phyloP scores from a whole-genome alignment of 2,329 filamentous ascomycete species.

The Cladosporium sphaerospermum region DNA sequence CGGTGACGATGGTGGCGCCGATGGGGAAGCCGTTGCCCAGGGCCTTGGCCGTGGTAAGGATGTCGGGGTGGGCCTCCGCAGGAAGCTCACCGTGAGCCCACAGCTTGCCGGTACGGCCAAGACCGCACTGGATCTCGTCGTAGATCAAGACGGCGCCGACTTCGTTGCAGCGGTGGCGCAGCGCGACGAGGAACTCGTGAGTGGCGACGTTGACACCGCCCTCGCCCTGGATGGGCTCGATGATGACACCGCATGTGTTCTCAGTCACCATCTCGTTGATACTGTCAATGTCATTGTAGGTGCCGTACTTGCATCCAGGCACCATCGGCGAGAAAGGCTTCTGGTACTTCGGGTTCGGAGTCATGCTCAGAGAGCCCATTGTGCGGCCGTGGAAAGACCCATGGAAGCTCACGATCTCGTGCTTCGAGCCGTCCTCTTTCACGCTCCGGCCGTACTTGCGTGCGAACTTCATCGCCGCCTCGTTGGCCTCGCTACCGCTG shows the following conservation, averaged over 20 bases:
- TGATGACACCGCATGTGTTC: constrained; percentile 85
- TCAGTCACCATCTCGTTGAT: constrained; percentile 72
- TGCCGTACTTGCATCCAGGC: constrained; percentile 82
- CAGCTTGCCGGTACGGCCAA: constrained; percentile 77
- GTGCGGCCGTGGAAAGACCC: constrained; percentile 94
- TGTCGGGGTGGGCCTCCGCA: constrained; percentile 79
- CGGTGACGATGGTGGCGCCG: constrained; percentile 67
- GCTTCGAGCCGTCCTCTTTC: constrained; percentile 48
- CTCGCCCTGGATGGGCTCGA: constrained; percentile 97
- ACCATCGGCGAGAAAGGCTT: constrained; percentile 92
- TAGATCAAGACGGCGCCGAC: constrained; percentile 87
- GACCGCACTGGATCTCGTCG: constrained; percentile 95
- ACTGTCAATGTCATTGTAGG: constrained; percentile 71
- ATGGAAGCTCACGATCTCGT: constrained; percentile 83
- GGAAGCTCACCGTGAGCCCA: constrained; percentile 82
- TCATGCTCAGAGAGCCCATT: constrained; percentile 92
- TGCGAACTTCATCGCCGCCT: constrained; percentile 95
- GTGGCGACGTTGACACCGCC: constrained; percentile 82
- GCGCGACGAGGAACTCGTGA: constrained; percentile 72
- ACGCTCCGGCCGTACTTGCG: constrained; percentile 72
- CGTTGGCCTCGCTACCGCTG: constrained; percentile 93
- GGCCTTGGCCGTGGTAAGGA: constrained; percentile 91
- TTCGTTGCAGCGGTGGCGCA: constrained; percentile 77
- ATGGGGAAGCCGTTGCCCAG: constrained; percentile 96
- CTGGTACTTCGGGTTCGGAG: constrained; percentile 97